A percentile compares a stretch with the other conserved stretches of the same genome.
These are phyloP conservation scores for Talaromyces sp. DNA, from an alignment of 2,329 filamentous ascomycete species.

Conservation along the genomic window DNA sequence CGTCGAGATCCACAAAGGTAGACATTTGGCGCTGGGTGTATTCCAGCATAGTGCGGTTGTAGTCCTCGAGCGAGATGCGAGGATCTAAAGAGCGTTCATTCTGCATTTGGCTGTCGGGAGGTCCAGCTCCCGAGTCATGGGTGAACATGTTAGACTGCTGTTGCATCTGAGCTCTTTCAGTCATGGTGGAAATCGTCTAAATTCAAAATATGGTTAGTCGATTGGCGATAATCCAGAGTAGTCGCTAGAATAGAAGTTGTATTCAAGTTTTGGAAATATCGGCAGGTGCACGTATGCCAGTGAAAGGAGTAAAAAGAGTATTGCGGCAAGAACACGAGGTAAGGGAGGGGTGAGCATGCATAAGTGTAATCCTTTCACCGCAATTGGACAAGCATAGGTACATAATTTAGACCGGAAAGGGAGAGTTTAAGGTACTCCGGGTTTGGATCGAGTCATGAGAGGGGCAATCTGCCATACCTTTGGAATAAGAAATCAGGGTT, in stretches of 20 bases:
- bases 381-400: background rate
- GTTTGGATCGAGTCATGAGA: background rate
- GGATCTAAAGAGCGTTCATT: conserved; percentile 27
- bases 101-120: conserved; percentile 18
- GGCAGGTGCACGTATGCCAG: too few species aligned
- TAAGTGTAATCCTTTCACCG: background rate
- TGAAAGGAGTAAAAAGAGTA: background rate
- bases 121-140: conserved; percentile 19
- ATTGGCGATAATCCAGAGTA: background rate
- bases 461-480: conserved; percentile 11
- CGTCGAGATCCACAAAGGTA: conserved; percentile 32
- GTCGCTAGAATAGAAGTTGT: background rate
- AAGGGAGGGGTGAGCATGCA: background rate
- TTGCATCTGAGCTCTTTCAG: conserved; percentile 18
- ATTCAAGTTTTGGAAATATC: too few species aligned
- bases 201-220: conserved; percentile 4
- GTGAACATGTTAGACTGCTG: conserved; percentile 21
- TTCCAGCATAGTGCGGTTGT: conserved; percentile 42
- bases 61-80: conserved; percentile 37
- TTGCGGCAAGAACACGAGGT: background rate
- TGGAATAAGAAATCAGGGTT: background rate
- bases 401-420: background rate
- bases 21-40: conserved; percentile 43
- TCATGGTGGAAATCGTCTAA: conserved; percentile 21
- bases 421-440: background rate